These are phyloP conservation scores for Scytalidium sp. DNA, from an alignment of 2,329 filamentous ascomycete genomes.

Conservation along the genomic window DNA sequence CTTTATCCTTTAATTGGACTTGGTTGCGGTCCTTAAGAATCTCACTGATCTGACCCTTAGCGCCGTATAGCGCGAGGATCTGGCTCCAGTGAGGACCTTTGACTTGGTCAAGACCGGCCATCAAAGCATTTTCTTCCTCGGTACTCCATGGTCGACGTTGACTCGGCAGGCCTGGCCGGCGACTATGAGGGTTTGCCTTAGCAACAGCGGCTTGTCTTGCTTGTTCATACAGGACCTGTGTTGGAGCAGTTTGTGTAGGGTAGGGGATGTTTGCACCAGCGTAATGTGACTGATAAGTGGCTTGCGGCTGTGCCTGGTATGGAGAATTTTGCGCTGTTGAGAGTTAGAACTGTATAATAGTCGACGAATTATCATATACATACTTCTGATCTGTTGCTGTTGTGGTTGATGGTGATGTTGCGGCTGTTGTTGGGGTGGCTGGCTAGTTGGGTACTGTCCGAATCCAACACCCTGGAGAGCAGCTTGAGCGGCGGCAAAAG, in stretches of 20 bases:
- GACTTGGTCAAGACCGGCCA: conserved; percentile 83
- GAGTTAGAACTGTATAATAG: background rate
- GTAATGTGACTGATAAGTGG: conserved; percentile 1
- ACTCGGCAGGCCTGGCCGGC: conserved; percentile 49
- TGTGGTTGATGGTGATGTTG: conserved; percentile 8
- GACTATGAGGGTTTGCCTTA: conserved; percentile 50
- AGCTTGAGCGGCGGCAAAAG: conserved; percentile 8
- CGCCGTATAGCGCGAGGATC: conserved; percentile 80
- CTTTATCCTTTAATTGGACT: conserved; percentile 91
- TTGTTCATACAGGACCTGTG: conserved; percentile 54
- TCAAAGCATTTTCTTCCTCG: conserved; percentile 85
- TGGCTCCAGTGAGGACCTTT: conserved; percentile 93
- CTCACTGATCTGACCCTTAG: conserved; percentile 74
- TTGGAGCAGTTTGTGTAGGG: conserved; percentile 38
- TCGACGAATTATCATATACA: background rate
- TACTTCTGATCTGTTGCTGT: conserved; percentile 4
- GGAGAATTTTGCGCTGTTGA: background rate
- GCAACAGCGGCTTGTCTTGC: conserved; percentile 52
- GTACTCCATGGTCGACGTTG: conserved; percentile 79
- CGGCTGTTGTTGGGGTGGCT: conserved; percentile 25
- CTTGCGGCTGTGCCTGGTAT: background rate
- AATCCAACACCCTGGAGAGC: conserved; percentile 9
- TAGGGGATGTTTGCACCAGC: conserved; percentile 18
- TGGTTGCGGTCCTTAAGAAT: conserved; percentile 86
- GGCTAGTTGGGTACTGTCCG: conserved; percentile 18